Evolutionary conservation across 306 rosid species (phyloP), one percentile per base, ranked within the genome.

Genomic region (Hylodesmum podocarpum): DNA sequence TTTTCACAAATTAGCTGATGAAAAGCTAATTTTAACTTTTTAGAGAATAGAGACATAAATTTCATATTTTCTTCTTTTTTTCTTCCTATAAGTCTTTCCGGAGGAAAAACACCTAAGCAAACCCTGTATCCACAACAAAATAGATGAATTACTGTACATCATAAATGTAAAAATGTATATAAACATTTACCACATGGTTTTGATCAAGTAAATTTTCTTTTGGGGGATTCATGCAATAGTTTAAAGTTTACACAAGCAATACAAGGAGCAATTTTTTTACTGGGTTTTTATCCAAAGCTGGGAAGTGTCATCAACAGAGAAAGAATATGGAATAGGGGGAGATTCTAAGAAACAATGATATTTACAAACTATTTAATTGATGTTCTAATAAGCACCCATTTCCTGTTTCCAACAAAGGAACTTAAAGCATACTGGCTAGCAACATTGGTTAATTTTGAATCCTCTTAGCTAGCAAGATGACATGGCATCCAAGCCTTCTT

Each of bases 101-200:
- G n/a, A n/a, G n/a, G n/a, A n/a, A n/a, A n/a, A n/a, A n/a, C n/a
- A n/a, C n/a, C n/a, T n/a, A n/a, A n/a, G n/a, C n/a, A n/a, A n/a
- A n/a, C n/a, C n/a, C n/a, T n/a, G n/a, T n/a, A n/a, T 27, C 24
- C 75, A 55, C 61, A 31, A 21, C 58, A 59, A 43, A 80, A 21
- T 40, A 31, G 63, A 25, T 54, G 31, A 41, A 24, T 75, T n/a
- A 39, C 19, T 31, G 2, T 7, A 11, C 36, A 58, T 31, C 25
- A 49, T 40, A 53, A 47, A 71, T 19, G 12, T 33, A 47, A n/a
- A 22, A 69, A 37, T 37, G n/a, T 14, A 18, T 39, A 49, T 68
- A 22, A 49, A 15, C 33, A 37, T 18, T 36, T 41, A 29, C 36
- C 40, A 33, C 12, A 14, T 39, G 15, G 41, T 15, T n/a, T 51